Evolutionary conservation across 2,329 filamentous ascomycete genomes (phyloP).

Genomic region (Ceratocystis smalleyi): DNA sequence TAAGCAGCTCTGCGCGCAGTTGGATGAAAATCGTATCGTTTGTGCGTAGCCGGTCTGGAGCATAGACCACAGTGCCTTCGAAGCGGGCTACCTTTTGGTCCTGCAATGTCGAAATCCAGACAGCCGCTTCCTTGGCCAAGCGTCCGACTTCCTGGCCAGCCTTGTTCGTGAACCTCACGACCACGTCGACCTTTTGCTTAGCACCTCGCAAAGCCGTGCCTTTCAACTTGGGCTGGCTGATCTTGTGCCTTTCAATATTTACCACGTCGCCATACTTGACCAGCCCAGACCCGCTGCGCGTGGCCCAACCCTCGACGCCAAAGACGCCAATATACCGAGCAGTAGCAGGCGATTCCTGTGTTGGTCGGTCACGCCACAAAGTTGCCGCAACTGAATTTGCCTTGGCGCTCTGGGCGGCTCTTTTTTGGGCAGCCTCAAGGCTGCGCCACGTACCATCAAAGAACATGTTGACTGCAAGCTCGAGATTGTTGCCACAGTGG

Average conservation of each 20-base stretch:
- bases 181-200: constrained; percentile 59
- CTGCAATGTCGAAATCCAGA: constrained; percentile 82
- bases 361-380: constrained; percentile 11
- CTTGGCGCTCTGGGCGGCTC: neutral
- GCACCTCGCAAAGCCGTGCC: constrained; percentile 32
- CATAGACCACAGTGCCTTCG: constrained; percentile 76
- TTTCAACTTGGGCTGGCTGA: constrained; percentile 18
- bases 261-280: constrained; percentile 71
- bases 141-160: constrained; percentile 72
- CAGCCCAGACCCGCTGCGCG: constrained; percentile 60
- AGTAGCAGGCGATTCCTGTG: constrained; percentile 17
- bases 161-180: constrained; percentile 78
- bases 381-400: constrained; percentile 6
- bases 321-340: constrained; percentile 76
- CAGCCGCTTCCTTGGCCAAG: constrained; percentile 69
- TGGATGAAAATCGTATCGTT: constrained; percentile 94
- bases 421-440: constrained; percentile 6
- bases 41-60: constrained; percentile 66
- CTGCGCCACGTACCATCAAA: constrained; percentile 47
- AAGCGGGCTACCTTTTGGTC: constrained; percentile 83
- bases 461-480: constrained; percentile 53
- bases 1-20: constrained; percentile 60
- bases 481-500: constrained; percentile 41
- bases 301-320: constrained; percentile 83
- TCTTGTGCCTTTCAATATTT: constrained; percentile 71